Base-by-base conservation (phyloP, 2,329 filamentous ascomycete genomes). In the Nannizziopsis arthrosporioides region DNA sequence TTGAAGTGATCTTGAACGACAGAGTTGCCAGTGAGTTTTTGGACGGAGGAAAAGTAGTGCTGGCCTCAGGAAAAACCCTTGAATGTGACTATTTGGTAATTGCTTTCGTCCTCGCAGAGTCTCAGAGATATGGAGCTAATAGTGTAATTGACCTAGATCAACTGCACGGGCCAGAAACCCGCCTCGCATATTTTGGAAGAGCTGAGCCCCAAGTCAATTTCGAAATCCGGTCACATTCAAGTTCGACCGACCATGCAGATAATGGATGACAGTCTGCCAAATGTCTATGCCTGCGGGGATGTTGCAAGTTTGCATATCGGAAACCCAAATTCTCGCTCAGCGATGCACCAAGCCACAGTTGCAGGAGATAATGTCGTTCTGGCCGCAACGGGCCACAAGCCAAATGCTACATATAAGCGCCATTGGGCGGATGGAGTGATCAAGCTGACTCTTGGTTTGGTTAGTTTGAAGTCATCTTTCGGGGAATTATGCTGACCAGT, bases 281-380 rank as follows among this genome's bases (percentile, higher is more conserved):
- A 78, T 51, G 67, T 83, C 1, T 84, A 79, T 55, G 75, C 74
- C 1, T 73, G 77, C n/a, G 81, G 81, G 14, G 80, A 84, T 53
- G 76, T 84, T 3, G 73, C 77, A 3, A 74, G 76, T 19, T 72
- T 71, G 1, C 68, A 69, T 0, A 66, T 66, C 0, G 61, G 65
- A 32, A 73, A 72, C 5, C 39, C 38, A 38, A 80, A 80, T 57
- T 76, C 73, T 0, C 68, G 78, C 8, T 71, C 76, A 0, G 76
- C 75, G 0, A 66, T 68, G 39, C 65, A 68, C 9, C 80, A 83
- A 56, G 75, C 73, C 2, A 63, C 67, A 27, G 56, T 76, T 3
- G 77, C 72, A 0, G 71, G 71, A 1, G 68, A 72, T 35, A 83
- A 82, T 52, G 68, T 82, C 14, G 56, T 78, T 2, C 62, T 68